Base-by-base conservation (phyloP, 441 rosid species). In the Caryocar brasiliense region DNA sequence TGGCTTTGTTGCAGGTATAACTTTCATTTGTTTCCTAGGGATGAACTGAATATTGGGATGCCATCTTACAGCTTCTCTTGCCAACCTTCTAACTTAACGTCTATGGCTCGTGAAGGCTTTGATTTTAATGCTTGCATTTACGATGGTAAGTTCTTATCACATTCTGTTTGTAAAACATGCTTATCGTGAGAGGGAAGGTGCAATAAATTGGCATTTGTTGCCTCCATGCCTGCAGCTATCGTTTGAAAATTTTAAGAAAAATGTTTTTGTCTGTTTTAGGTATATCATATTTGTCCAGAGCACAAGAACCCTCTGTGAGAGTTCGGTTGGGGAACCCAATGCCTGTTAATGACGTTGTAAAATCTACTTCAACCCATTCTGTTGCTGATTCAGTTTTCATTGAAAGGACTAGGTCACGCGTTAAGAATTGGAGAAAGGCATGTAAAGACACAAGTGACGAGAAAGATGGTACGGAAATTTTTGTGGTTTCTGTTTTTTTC, bases 21-120 rank as follows among this genome's bases (percentile, higher is more conserved):
- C 57, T 90, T 90, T 14, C 83, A 84, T 54, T 70, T 90, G 77
- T 90, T 80, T 64, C 98, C 96, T 10, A 68, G 96, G 51, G 87
- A 84, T 74, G 96, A 86, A 39, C 50, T 74, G 32, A 82, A 68
- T 54, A 57, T 68, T 5, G 91, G 94, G 57, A 76, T 81, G 84
- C 95, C 96, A 21, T 77, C 83, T 64, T 90, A 82, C 63, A 82
- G 80, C 65, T 86, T 90, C 66, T 68, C 81, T 9, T 90, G 98
- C 41, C 95, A 90, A 59, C 56, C 92, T 0, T 77, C 92, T 0
- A 64, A 61, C 65, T 73, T 90, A 64, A 62, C 61, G 29, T 51
- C 86, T n/a, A 80, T 90, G 98, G 89, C 83, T 45, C 73, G 62
- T 5, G 83, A 86, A 66, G 95, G 92, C 15, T 86, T 86, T 38